These are phyloP conservation scores for Colletotrichum agaves DNA, from an alignment of 2,329 filamentous ascomycete genomes.

Conservation along the genomic window DNA sequence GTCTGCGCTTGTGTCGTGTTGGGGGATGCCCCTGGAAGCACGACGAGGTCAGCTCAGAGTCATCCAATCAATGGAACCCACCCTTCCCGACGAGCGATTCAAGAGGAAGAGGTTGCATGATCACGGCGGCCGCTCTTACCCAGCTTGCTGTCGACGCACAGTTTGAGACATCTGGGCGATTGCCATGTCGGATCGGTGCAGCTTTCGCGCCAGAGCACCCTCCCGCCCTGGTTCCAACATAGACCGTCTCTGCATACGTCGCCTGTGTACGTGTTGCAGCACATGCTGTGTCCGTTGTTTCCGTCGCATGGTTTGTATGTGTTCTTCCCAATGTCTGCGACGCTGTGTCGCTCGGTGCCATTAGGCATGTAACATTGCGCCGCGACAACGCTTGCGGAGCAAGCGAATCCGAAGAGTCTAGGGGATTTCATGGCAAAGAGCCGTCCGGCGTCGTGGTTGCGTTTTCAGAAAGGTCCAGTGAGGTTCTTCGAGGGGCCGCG, in stretches of 20 bases:
- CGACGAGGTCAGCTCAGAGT: neutral
- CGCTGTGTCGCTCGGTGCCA: conserved; percentile 2
- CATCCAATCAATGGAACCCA: no score
- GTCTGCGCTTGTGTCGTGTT: neutral
- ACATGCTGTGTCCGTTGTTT: conserved; percentile 20
- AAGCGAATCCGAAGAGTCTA: neutral
- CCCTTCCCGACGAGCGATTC: no score
- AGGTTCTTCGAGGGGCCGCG: no score
- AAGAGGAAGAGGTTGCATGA: no score
- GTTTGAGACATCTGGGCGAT: conserved; percentile 38
- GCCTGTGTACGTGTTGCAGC: conserved; percentile 21
- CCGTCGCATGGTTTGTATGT: conserved; percentile 22
- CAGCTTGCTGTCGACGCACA: conserved; percentile 29
- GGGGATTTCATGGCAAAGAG: neutral
- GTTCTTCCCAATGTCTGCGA: neutral
- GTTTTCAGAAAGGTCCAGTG: no score
- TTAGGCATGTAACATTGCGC: conserved; percentile 28
- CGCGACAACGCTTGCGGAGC: neutral
- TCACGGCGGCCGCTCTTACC: conserved; percentile 1
- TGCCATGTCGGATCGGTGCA: conserved; percentile 42
- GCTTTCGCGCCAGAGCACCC: conserved; percentile 38
- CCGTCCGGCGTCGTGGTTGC: no score
- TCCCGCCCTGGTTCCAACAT: conserved; percentile 14
- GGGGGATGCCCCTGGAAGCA: neutral
- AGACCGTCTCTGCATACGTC: conserved; percentile 22